Evolutionary conservation across 805 yeast genomes (phyloP), one percentile per base, ranked within the genome.

Genomic region (Pichia thaimueangensis): DNA sequence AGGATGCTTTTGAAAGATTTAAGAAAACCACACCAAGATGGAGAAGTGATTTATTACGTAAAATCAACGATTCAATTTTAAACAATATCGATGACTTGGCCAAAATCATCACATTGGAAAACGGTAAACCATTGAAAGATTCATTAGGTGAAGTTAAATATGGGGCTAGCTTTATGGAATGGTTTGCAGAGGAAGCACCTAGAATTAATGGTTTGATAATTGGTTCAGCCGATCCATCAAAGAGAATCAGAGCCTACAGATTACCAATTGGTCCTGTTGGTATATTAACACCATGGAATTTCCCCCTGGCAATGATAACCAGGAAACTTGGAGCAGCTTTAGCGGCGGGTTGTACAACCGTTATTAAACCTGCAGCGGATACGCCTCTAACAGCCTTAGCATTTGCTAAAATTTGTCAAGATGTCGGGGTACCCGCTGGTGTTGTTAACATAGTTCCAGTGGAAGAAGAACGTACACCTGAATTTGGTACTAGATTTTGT

Each of bases 171-270:
- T 88, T 82, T 59, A 79, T 86, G 57, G 86, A 86, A 57, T 89
- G 96, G 96, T 88, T 78, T 59, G 72, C 91, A 23, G 89, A 82
- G 56, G 85, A 79, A 51, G 89, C 91, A 3, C 82, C 86, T n/a
- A 70, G 88, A 45, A 58, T 73, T 16, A 65, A 74, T 43, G 93
- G 91, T 6, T 79, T 76, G 47, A 60, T 73, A 6, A 74, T 83
- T 42, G 71, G 73, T n/a, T 75, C 86, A 2, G 65, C 69, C 35
- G 65, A 62, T 43, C 59, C 75, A 1, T 47, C 58, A 20, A 69
- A 65, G 53, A 67, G 79, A 42, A 78, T 83, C 42, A 51, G 76
- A 43, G 68, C 86, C 3, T 48, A 77, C 37, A 72, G 76, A 52
- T 86, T 82, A 59, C 91, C 94, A 6, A 68, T 85, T 39, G 94